Conservation (phyloP, 2,329 filamentous ascomycete species). For the Dothideomycetes sp. region DNA sequence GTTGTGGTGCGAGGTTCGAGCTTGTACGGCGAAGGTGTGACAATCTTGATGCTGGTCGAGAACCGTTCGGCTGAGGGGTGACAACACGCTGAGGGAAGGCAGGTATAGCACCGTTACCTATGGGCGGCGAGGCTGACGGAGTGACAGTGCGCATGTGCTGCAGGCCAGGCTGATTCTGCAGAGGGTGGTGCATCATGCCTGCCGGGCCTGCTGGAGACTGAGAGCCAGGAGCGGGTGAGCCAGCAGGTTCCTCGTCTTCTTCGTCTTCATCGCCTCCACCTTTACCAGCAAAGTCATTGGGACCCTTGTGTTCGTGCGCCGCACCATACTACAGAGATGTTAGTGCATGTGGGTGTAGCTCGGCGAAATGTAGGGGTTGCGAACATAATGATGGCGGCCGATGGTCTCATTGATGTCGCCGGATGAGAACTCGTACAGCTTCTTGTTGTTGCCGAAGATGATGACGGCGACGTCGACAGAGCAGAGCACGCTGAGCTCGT, state of each 20-base stretch:
- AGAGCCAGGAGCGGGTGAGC: constrained; percentile 47
- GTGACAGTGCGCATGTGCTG: constrained; percentile 73
- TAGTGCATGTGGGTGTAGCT: constrained; percentile 13
- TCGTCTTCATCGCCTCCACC: constrained; percentile 56
- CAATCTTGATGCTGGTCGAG: constrained; percentile 70
- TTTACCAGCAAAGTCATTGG: constrained; percentile 78
- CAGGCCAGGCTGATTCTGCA: constrained; percentile 50
- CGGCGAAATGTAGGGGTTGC: constrained; percentile 27
- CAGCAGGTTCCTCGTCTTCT: constrained; percentile 45
- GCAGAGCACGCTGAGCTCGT: constrained; percentile 94
- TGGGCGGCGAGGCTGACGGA: constrained; percentile 79
- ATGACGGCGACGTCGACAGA: constrained; percentile 98
- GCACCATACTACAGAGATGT: constrained; percentile 61
- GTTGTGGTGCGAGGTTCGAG: constrained; percentile 55
- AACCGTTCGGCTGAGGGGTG: constrained; percentile 71
- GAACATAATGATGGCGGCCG: constrained; percentile 78
- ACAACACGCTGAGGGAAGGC: constrained; percentile 58
- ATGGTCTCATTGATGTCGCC: constrained; percentile 87
- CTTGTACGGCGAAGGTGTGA: constrained; percentile 60
- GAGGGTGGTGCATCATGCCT: constrained; percentile 38
- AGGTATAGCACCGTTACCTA: constrained; percentile 58
- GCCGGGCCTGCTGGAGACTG: constrained; percentile 47
- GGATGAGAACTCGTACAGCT: constrained; percentile 96
- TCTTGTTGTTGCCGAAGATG: constrained; percentile 98
- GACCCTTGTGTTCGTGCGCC: constrained; percentile 93